These are phyloP conservation scores for Eucalyptus sideroxylon DNA, from an alignment of 345 rosid genomes.

Conservation along the genomic window DNA sequence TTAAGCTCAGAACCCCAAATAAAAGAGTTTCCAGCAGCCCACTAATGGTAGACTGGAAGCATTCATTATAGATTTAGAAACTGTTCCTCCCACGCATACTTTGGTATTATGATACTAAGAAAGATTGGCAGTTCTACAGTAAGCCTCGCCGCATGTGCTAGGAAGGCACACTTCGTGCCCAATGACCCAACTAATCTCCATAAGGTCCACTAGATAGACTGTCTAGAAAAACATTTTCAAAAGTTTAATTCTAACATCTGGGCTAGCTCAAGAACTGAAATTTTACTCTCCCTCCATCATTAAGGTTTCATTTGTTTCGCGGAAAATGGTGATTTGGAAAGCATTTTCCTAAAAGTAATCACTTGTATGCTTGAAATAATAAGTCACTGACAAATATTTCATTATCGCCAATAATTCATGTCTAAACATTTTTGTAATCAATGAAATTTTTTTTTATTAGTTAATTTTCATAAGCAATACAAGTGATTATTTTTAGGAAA, in stretches of 20 bases:
- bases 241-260: neutral
- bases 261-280: neutral
- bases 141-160: neutral
- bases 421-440: neutral
- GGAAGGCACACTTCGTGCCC: neutral
- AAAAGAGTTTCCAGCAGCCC: neutral
- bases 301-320: neutral
- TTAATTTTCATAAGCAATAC: too few relatives aligned
- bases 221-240: neutral
- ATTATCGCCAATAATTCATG: neutral
- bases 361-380: neutral
- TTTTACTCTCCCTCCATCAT: neutral
- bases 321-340: neutral
- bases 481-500: neutral
- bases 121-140: neutral
- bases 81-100: neutral
- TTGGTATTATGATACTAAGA: neutral
- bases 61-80: neutral
- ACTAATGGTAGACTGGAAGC: neutral
- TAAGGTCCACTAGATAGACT: neutral
- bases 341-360: neutral
- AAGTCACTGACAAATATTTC: neutral
- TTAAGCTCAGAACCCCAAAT: neutral
- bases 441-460: neutral
- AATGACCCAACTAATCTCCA: neutral